Base-by-base conservation (phyloP, 495 filamentous ascomycete species). In the Beverwykella pulmonaria region DNA sequence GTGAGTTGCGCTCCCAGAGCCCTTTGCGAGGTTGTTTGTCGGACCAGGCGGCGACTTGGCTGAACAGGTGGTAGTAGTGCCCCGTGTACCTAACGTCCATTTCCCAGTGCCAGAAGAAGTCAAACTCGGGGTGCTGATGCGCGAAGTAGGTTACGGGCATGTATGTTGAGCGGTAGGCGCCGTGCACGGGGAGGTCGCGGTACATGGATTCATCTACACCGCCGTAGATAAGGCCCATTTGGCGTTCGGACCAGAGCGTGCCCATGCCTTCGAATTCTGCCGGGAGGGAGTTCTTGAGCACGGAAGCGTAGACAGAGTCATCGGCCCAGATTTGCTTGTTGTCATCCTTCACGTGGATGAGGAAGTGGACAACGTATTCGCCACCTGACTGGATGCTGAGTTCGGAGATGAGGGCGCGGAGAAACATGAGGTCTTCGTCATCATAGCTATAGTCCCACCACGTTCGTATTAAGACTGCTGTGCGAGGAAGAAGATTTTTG, bases 101-200 rank as follows among this genome's bases (percentile, higher is more conserved):
- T 77, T 98, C 94, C 92, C 93, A 97, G 72, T 98, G 92, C 94
- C 94, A 98, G 77, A 93, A 90, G 77, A 88, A 91, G 61, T 98
- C 95, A 73, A 94, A 98, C 73, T 97, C 93, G 0, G 91, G 90
- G 75, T 98, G 94, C 44, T 86, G 84, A 68, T 91, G 86, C 17
- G 93, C 89, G 72, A 97, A 98, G 75, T 90, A 88, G 72, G 97
- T 94, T 80, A 98, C 86, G 10, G 93, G 91, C 91, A 97, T 93
- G 74, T 91, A 92, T 25, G 91, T 86, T 62, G 89, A 90, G 44
- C 94, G 90, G 77, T 98, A 98, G 0, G 91, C 91, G 3, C 93
- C 94, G 75, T 97, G 90, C 0, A 96, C 86, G 1, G 90, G 91
- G 1, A 97, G 80, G 7, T 86, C 87, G 12, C 88, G 86, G 54